These are phyloP conservation scores for Xylariaceae sp. DNA, from an alignment of 2,329 filamentous ascomycete species.

Conservation along the genomic window DNA sequence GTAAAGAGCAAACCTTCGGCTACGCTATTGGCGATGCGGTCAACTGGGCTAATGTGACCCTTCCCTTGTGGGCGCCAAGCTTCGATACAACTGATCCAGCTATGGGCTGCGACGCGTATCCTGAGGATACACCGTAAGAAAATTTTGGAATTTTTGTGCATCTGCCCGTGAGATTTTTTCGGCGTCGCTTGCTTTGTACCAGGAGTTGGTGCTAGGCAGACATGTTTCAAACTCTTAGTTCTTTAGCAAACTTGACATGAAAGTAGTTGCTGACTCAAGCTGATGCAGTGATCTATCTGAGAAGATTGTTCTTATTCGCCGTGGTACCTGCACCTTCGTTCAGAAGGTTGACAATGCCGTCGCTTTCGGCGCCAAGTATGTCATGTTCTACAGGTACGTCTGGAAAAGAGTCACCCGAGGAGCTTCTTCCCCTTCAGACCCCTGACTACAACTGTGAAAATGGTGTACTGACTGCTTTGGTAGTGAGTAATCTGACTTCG, in stretches of 20 bases:
- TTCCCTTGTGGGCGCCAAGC: constrained; percentile 49
- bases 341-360: constrained; percentile 53
- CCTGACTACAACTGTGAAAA: no score
- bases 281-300: constrained; percentile 45
- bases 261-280: no score
- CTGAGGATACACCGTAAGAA: constrained; percentile 45
- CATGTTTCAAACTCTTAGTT: no score
- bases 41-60: constrained; percentile 43
- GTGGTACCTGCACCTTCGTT: constrained; percentile 56
- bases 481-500: no score
- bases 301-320: constrained; percentile 58
- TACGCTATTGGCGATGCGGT: constrained; percentile 41
- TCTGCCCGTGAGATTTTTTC: no score
- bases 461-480: no score
- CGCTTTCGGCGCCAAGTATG: constrained; percentile 55
- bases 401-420: no score
- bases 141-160: no score
- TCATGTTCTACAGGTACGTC: constrained; percentile 53
- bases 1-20: constrained; percentile 38
- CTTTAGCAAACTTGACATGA: no score
- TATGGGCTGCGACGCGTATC: constrained; percentile 52
- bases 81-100: constrained; percentile 47
- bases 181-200: no score
- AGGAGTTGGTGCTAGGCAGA: no score
- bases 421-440: no score